These are phyloP conservation scores for Kodamaea sp. DNA, from an alignment of 1,139 yeast species.

Conservation along the genomic window DNA sequence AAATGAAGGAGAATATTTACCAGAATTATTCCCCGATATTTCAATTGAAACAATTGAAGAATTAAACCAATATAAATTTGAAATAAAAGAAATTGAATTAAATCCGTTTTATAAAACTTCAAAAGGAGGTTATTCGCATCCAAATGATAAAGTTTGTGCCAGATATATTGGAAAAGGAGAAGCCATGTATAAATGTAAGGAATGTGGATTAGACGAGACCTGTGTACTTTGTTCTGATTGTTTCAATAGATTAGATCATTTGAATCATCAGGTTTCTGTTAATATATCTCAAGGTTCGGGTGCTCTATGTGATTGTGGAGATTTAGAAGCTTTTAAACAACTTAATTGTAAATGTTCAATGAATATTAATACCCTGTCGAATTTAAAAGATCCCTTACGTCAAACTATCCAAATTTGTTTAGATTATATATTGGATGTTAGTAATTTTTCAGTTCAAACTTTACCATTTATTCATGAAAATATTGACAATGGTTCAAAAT, in stretches of 20 bases:
- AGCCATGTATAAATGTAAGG: slow-evolving; percentile 60
- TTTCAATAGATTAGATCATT: slow-evolving; percentile 64
- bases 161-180: slow-evolving; percentile 56
- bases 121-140: slow-evolving; percentile 20
- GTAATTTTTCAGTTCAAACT: slow-evolving; percentile 32
- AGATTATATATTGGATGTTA: slow-evolving; percentile 49
- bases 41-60: not conserved
- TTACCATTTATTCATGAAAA: slow-evolving; percentile 35
- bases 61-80: slow-evolving; percentile 3
- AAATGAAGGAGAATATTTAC: slow-evolving; percentile 28
- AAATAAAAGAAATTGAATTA: not conserved
- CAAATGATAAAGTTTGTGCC: slow-evolving; percentile 59
- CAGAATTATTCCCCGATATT: slow-evolving; percentile 24
- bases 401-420: slow-evolving; percentile 36
- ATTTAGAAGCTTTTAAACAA: slow-evolving; percentile 69
- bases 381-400: slow-evolving; percentile 16
- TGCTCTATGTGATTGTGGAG: slow-evolving; percentile 92
- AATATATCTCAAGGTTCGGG: slow-evolving; percentile 47
- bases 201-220: slow-evolving; percentile 69
- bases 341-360: slow-evolving; percentile 49
- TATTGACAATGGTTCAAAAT: slow-evolving; percentile 16
- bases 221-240: slow-evolving; percentile 73
- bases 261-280: slow-evolving; percentile 57
- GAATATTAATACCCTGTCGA: slow-evolving; percentile 7
- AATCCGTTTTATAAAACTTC: not conserved